Percentiles rank a stretch among this genome's conserved stretches.
phyloP scores from a whole-genome alignment of 2,329 filamentous ascomycete species.

The Orbilia blumenaviensis region DNA sequence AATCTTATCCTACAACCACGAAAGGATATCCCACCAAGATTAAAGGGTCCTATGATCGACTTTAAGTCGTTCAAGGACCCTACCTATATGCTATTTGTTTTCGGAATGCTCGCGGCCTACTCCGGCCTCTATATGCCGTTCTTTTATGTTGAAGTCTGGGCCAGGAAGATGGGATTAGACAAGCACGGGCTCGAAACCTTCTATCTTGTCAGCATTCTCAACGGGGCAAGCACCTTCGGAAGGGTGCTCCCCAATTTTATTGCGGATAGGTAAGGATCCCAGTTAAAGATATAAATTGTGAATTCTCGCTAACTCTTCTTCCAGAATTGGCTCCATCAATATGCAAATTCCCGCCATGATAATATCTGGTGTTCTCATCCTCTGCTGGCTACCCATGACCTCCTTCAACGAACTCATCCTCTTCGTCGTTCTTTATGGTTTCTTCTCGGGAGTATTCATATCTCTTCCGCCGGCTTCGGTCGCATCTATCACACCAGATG shows the following conservation, averaged over 20 bases:
- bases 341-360: conserved; percentile 59
- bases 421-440: conserved; percentile 63
- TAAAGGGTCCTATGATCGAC: conserved; percentile 65
- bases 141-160: conserved; percentile 62
- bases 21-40: conserved; percentile 59
- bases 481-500: conserved; percentile 55
- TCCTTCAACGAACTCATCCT: conserved; percentile 59
- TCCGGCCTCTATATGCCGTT: conserved; percentile 65
- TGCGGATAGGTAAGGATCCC: conserved; percentile 60
- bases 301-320: neutral
- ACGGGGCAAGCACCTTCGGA: conserved; percentile 64
- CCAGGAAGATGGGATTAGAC: conserved; percentile 31
- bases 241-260: conserved; percentile 64
- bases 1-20: conserved; percentile 65
- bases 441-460: conserved; percentile 63
- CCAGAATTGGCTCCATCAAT: conserved; percentile 47
- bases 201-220: conserved; percentile 64
- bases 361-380: conserved; percentile 62
- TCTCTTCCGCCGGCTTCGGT: conserved; percentile 62
- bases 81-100: conserved; percentile 63
- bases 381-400: conserved; percentile 64
- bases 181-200: conserved; percentile 57
- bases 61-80: conserved; percentile 65
- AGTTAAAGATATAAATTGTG: neutral
- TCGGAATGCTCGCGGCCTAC: conserved; percentile 61